Conservation (phyloP, 2,329 filamentous ascomycete species). For the Curvularia eragrostidis region DNA sequence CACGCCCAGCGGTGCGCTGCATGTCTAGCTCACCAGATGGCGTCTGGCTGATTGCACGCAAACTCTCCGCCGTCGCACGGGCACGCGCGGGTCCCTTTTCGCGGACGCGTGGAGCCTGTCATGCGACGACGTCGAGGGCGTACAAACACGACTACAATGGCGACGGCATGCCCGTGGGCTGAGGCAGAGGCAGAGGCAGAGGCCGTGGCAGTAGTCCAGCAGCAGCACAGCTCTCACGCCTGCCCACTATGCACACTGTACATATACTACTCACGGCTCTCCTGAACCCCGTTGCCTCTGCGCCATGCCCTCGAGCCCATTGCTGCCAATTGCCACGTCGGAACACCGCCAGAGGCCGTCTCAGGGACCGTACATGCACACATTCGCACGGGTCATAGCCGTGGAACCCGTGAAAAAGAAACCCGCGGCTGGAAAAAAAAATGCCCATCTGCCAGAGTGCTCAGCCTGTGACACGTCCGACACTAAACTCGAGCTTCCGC, state of each 20-base stretch:
- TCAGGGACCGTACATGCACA: neutral
- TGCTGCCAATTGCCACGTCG: slow-evolving; percentile 1
- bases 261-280: slow-evolving; percentile 18
- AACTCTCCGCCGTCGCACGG: slow-evolving; percentile 30
- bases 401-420: slow-evolving; percentile 2
- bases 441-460: slow-evolving; percentile 6
- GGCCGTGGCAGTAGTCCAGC: neutral
- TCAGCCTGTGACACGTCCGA: slow-evolving; percentile 7
- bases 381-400: neutral
- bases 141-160: neutral
- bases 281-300: slow-evolving; percentile 9
- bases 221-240: neutral
- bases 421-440: neutral
- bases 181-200: neutral
- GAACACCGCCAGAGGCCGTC: neutral
- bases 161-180: too few relatives aligned
- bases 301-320: neutral
- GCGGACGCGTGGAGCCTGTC: slow-evolving; percentile 39
- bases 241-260: too few relatives aligned
- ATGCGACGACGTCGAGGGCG: slow-evolving; percentile 27
- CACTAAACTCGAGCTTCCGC: slow-evolving; percentile 19
- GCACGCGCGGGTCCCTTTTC: slow-evolving; percentile 40
- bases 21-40: neutral
- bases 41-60: neutral
- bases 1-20: neutral